These are phyloP conservation scores for Pachyrhizus erosus DNA, from an alignment of 306 rosid genomes.

Conservation along the genomic window DNA sequence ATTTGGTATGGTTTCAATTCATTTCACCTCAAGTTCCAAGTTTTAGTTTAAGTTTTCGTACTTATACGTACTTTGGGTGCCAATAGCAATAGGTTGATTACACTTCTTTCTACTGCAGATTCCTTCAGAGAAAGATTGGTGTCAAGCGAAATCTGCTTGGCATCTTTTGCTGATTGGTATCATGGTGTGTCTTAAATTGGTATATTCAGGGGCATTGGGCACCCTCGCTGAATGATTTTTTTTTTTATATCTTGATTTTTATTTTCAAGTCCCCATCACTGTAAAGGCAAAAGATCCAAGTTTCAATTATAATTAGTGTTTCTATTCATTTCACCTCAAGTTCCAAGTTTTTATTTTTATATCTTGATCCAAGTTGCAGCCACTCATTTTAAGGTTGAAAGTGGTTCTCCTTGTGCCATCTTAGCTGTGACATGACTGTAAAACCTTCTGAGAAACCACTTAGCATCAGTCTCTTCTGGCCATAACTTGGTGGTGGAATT, in stretches of 20 bases:
- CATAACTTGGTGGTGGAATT: not conserved
- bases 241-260: too few relatives aligned
- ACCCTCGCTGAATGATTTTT: not conserved
- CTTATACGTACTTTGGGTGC: not conserved
- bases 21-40: not conserved
- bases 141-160: not conserved
- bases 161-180: not conserved
- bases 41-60: not conserved
- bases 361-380: not conserved
- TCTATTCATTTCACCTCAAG: too few relatives aligned
- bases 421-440: conserved; percentile 12
- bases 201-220: not conserved
- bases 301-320: too few relatives aligned
- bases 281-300: too few relatives aligned
- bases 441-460: conserved; percentile 21
- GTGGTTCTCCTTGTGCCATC: not conserved
- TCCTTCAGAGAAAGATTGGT: not conserved
- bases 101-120: not conserved
- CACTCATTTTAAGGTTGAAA: conserved; percentile 13
- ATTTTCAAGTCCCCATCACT: too few relatives aligned
- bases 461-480: conserved; percentile 30
- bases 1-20: not conserved
- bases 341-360: not conserved
- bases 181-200: too few relatives aligned
- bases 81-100: too few relatives aligned